Evolutionary conservation across 192 early-diverging fungal genomes (phyloP).

Genomic region (Helicostylum pulchrum): DNA sequence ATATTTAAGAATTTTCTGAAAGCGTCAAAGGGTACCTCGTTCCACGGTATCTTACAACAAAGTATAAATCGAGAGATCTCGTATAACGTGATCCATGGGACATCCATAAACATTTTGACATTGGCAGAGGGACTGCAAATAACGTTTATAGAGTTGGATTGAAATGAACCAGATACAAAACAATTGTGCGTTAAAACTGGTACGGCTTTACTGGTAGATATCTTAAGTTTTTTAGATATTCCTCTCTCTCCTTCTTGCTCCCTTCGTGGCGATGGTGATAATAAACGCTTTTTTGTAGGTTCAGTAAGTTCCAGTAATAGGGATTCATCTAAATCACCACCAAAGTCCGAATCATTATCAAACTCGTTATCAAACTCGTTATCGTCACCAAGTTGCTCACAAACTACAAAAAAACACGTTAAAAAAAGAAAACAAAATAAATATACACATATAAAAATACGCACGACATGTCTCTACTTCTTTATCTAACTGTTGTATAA

Average conservation of each 20-base stretch:
- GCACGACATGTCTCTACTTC: not conserved
- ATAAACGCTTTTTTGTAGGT: too few relatives aligned
- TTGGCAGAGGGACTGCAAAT: not conserved
- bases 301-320: too few relatives aligned
- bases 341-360: not conserved
- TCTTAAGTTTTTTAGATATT: too few relatives aligned
- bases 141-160: not conserved
- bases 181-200: not conserved
- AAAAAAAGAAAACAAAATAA: not conserved
- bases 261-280: too few relatives aligned
- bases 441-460: not conserved
- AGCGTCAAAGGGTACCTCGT: not conserved
- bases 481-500: not conserved
- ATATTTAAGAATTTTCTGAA: constrained; percentile 1
- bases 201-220: not conserved
- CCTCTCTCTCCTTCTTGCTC: not conserved
- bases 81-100: constrained; percentile 10
- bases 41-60: not conserved
- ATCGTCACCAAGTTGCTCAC: too few relatives aligned
- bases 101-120: not conserved
- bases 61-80: constrained; percentile 18
- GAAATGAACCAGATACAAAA: too few relatives aligned
- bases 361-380: not conserved
- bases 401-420: not conserved
- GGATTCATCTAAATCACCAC: too few relatives aligned